Conservation (phyloP, 345 rosid species). For the Sonneratia alba region DNA sequence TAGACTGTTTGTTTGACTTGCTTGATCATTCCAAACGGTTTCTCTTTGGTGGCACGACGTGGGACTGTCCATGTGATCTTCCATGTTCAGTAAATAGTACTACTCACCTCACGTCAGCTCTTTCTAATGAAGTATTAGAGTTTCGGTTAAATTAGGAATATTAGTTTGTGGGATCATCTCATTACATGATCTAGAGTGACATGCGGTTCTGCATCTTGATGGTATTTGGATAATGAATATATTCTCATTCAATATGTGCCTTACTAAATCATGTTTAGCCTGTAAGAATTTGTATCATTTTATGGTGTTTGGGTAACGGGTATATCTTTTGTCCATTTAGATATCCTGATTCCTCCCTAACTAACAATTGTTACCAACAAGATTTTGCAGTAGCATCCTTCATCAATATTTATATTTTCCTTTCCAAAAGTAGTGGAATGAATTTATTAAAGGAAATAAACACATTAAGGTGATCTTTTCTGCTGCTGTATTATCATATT, state of each 20-base stretch:
- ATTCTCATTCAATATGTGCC: not conserved
- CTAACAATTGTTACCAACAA: not conserved
- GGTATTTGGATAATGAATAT: not conserved
- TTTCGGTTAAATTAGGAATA: not conserved
- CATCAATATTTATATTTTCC: not conserved
- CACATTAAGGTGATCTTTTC: not conserved
- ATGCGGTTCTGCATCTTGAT: not conserved
- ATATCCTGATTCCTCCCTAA: not conserved
- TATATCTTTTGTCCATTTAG: not conserved
- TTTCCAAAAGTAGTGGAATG: not conserved
- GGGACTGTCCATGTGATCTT: not conserved
- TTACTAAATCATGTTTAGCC: not conserved
- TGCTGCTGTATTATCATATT: conserved; percentile 4
- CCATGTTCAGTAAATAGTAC: not conserved
- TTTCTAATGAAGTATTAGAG: not conserved
- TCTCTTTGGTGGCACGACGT: not conserved
- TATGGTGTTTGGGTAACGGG: not conserved
- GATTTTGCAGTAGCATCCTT: not conserved
- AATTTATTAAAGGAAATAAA: not conserved
- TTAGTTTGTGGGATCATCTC: not conserved
- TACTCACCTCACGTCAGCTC: not conserved
- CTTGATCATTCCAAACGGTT: not conserved
- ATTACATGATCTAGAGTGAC: not conserved
- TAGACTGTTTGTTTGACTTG: not conserved
- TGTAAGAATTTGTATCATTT: not conserved